Conservation (phyloP, 176 grass and related monocot species). For the Chrysopogon serrulatus region DNA sequence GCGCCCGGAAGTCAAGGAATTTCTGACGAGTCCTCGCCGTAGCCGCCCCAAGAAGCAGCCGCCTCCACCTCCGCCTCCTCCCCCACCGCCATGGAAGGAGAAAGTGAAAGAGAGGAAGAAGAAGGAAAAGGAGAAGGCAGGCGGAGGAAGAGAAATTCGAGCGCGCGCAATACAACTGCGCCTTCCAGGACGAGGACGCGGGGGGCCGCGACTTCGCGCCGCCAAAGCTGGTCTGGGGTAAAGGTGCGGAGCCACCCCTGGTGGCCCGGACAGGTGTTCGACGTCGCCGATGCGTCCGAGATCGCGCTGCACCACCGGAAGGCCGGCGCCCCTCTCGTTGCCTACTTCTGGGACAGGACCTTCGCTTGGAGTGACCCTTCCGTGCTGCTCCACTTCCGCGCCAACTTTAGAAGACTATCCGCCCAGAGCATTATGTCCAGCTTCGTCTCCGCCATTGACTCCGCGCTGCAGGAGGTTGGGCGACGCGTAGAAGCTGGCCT, state of each 20-base stretch:
- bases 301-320: constrained; percentile 46
- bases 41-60: constrained; percentile 27
- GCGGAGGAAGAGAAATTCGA: not conserved
- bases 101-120: not conserved
- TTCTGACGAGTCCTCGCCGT: constrained; percentile 32
- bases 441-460: constrained; percentile 47
- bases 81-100: not conserved
- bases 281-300: constrained; percentile 61
- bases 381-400: constrained; percentile 56
- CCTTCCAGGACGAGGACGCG: constrained; percentile 48
- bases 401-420: constrained; percentile 40
- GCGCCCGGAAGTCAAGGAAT: constrained; percentile 34
- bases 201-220: constrained; percentile 18
- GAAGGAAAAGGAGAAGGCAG: not conserved
- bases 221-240: constrained; percentile 65
- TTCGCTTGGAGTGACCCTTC: constrained; percentile 70
- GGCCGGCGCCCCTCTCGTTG: constrained; percentile 45
- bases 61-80: not conserved
- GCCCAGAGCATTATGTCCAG: constrained; percentile 36
- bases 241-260: constrained; percentile 89
- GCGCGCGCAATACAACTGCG: constrained; percentile 28
- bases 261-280: constrained; percentile 89
- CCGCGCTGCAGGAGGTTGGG: constrained; percentile 55
- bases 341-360: constrained; percentile 78
- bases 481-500: constrained; percentile 43